These are phyloP conservation scores for Gynochthodes officinalis DNA, from an alignment of 257 asterid genomes.

Conservation along the genomic window DNA sequence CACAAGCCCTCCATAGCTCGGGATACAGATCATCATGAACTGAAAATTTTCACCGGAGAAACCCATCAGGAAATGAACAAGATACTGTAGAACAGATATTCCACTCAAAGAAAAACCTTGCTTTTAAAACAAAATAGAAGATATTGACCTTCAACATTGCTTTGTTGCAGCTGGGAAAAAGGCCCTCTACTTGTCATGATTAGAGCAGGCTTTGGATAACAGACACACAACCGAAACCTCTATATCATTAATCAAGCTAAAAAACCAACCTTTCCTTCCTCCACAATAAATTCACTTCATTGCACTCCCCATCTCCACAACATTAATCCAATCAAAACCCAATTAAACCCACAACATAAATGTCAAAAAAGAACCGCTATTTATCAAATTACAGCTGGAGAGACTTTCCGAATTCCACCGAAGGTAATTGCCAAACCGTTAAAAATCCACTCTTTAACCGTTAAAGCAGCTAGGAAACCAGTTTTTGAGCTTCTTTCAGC, in stretches of 20 bases:
- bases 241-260: conserved; percentile 13
- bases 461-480: conserved; percentile 12
- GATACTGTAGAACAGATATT: no score
- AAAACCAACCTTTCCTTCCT: not conserved
- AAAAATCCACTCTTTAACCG: conserved; percentile 1
- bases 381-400: conserved; percentile 10
- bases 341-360: conserved; percentile 12
- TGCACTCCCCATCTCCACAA: conserved; percentile 1
- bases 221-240: not conserved
- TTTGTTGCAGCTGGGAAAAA: conserved; percentile 27
- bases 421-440: conserved; percentile 1
- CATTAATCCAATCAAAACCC: conserved; percentile 4
- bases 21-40: conserved; percentile 54
- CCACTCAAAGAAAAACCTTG: not conserved
- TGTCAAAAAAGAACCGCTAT: conserved; percentile 11
- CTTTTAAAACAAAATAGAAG: not conserved
- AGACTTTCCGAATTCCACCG: conserved; percentile 21
- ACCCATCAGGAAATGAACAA: not conserved
- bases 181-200: conserved; percentile 38
- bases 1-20: conserved; percentile 92
- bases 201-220: conserved; percentile 2
- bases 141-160: conserved; percentile 26
- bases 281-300: conserved; percentile 12
- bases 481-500: conserved; percentile 2
- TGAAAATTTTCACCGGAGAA: conserved; percentile 8